Percentiles rank a stretch among this genome's conserved stretches.
phyloP scores from a whole-genome alignment of 495 filamentous ascomycete genomes.

The Hypoxylon fuscum region DNA sequence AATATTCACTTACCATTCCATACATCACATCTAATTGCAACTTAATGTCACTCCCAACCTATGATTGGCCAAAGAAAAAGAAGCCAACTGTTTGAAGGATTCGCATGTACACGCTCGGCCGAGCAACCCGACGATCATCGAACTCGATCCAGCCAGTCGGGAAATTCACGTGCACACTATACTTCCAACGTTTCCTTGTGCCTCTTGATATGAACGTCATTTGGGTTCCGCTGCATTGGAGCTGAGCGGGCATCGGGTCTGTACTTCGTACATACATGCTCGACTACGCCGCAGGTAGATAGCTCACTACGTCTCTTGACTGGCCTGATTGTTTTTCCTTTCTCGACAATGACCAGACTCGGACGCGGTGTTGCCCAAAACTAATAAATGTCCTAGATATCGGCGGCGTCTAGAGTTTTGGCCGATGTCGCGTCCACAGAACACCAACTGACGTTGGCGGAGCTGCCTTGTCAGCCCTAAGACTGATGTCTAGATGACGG shows the following conservation, averaged over 20 bases:
- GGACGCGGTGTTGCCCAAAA: conserved; percentile 3
- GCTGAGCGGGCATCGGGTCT: conserved; percentile 7
- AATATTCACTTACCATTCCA: too few species aligned
- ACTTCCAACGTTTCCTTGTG: background rate
- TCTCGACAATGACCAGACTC: background rate
- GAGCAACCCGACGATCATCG: background rate
- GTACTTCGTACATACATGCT: background rate
- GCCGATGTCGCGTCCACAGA: background rate
- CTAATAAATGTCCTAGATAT: background rate
- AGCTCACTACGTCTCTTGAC: background rate
- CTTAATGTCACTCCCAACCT: too few species aligned
- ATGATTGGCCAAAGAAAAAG: too few species aligned
- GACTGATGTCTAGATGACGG: conserved; percentile 2
- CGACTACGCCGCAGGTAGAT: background rate
- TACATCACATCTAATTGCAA: too few species aligned
- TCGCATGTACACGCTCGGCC: background rate
- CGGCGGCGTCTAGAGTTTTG: background rate
- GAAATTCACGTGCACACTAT: conserved; percentile 8
- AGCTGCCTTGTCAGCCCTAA: conserved; percentile 23
- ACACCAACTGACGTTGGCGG: conserved; percentile 2
- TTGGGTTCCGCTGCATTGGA: background rate
- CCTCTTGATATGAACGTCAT: background rate
- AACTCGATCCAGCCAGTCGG: conserved; percentile 19
- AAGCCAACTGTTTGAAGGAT: too few species aligned
- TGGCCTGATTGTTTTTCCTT: background rate